These are phyloP conservation scores for Collybia nuda DNA, from an alignment of 768 basidiomycete genomes.

Conservation along the genomic window DNA sequence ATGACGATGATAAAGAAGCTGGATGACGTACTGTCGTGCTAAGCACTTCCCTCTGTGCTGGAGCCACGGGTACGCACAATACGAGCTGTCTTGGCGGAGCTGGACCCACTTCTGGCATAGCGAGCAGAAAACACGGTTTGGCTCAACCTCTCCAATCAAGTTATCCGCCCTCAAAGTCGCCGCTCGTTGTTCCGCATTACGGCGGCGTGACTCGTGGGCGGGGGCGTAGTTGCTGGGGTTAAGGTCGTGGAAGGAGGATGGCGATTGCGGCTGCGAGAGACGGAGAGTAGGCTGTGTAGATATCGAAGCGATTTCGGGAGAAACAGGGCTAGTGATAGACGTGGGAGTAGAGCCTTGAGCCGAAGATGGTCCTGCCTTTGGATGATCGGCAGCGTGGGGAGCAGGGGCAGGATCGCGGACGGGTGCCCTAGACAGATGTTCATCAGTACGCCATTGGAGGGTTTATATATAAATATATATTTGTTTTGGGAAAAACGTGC, in stretches of 20 bases:
- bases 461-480: neutral
- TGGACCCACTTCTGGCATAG: conserved; percentile 85
- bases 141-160: conserved; percentile 68
- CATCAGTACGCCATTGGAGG: conserved; percentile 3
- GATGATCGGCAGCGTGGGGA: conserved; percentile 1
- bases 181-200: conserved; percentile 79
- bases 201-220: conserved; percentile 63
- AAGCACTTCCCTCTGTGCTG: conserved; percentile 78
- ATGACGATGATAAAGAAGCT: neutral
- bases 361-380: conserved; percentile 4
- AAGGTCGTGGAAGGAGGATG: conserved; percentile 52
- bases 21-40: conserved; percentile 58
- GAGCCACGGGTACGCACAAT: conserved; percentile 81
- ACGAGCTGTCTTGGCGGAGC: conserved; percentile 73
- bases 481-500: neutral
- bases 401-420: conserved; percentile 2
- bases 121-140: conserved; percentile 71
- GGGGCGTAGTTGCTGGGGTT: conserved; percentile 56
- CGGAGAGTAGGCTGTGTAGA: conserved; percentile 4
- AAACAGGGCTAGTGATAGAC: conserved; percentile 6
- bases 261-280: conserved; percentile 13
- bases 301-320: conserved; percentile 4
- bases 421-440: neutral
- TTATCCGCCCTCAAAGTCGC: conserved; percentile 66
- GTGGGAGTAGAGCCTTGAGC: conserved; percentile 6